A percentile compares a stretch with the other conserved stretches of the same genome.
Conservation (phyloP, 2,329 filamentous ascomycete species). For the Alternaria incomplexa region DNA sequence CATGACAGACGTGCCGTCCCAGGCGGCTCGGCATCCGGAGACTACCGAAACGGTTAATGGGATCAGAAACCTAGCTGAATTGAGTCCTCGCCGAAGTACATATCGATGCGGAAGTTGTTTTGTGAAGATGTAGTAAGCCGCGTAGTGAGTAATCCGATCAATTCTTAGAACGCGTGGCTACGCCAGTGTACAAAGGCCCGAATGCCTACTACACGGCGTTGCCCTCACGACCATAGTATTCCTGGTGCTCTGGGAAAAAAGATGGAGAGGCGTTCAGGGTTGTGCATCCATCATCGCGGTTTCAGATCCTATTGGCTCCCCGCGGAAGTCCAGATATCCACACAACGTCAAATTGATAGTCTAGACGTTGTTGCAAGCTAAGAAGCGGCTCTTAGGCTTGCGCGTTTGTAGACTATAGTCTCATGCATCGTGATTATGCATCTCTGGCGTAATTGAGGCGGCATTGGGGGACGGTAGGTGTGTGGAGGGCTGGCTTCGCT, state of each 20-base stretch:
- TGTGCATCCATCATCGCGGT: neutral
- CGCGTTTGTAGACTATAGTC: neutral
- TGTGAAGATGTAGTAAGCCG: neutral
- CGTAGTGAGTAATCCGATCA: neutral
- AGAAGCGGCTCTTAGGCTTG: neutral
- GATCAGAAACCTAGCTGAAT: neutral
- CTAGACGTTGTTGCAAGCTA: neutral
- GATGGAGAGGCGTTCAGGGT: neutral
- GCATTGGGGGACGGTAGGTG: neutral
- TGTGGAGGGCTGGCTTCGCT: neutral
- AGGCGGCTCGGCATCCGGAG: neutral
- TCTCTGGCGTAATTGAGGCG: neutral
- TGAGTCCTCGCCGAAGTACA: neutral
- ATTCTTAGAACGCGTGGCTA: neutral
- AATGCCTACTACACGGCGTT: neutral
- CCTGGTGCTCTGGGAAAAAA: neutral
- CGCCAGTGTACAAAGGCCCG: neutral
- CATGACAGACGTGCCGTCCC: neutral
- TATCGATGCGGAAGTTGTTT: neutral
- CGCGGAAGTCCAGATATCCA: neutral
- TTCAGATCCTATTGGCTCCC: neutral
- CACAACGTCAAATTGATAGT: neutral
- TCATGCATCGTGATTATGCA: neutral
- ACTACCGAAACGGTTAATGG: neutral
- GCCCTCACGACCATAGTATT: neutral